These are phyloP conservation scores for Cladosporium sphaerospermum DNA, from an alignment of 2,329 filamentous ascomycete species.

Conservation along the genomic window DNA sequence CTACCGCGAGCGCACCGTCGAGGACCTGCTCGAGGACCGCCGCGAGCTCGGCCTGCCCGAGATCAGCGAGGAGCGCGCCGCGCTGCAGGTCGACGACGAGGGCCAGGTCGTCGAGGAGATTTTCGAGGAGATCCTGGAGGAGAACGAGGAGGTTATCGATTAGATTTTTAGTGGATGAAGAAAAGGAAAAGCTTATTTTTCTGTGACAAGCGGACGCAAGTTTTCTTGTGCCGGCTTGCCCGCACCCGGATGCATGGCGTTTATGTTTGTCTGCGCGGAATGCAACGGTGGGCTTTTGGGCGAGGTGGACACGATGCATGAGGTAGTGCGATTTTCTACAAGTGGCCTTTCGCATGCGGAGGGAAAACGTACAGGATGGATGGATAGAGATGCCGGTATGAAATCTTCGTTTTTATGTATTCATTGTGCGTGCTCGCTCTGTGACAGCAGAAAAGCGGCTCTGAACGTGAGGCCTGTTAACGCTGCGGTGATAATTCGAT, in stretches of 20 bases:
- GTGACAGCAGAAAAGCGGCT: too few relatives aligned
- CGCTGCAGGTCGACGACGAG: constrained; percentile 48
- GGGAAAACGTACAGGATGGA: background rate
- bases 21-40: constrained; percentile 66
- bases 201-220: too few relatives aligned
- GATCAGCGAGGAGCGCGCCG: constrained; percentile 57
- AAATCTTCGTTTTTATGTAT: background rate
- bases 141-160: constrained; percentile 72
- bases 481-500: too few relatives aligned
- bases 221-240: too few relatives aligned
- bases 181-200: background rate
- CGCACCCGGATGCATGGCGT: too few relatives aligned
- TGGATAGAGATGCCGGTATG: background rate
- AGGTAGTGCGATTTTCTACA: too few relatives aligned
- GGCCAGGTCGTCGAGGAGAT: constrained; percentile 59
- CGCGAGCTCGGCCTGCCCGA: constrained; percentile 59
- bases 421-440: too few relatives aligned
- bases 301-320: too few relatives aligned
- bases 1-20: constrained; percentile 71
- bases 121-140: constrained; percentile 83
- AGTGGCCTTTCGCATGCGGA: background rate
- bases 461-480: too few relatives aligned
- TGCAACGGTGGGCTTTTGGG: too few relatives aligned
- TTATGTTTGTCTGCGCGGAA: too few relatives aligned
- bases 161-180: constrained; percentile 10